Percentiles rank a stretch among this genome's conserved stretches.
These are phyloP conservation scores for Hypoxylon perforatum DNA, from an alignment of 495 filamentous ascomycete genomes.

Conservation along the genomic window DNA sequence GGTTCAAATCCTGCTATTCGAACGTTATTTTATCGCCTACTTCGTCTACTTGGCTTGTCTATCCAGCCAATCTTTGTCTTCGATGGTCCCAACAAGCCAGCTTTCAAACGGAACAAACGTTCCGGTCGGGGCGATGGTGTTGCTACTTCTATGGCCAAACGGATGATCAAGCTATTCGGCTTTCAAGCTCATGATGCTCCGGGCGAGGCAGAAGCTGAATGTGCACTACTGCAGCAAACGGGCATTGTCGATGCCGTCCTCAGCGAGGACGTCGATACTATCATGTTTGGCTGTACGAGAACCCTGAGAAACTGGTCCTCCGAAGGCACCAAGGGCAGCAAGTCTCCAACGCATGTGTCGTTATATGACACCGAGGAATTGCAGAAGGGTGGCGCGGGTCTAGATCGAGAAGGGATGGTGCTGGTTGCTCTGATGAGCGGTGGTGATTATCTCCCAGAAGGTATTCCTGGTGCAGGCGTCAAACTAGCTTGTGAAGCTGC, in stretches of 20 bases:
- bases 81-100: slow-evolving; percentile 89
- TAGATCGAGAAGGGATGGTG: slow-evolving; percentile 91
- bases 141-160: slow-evolving; percentile 73
- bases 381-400: slow-evolving; percentile 62
- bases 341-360: slow-evolving; percentile 86
- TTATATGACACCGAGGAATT: slow-evolving; percentile 70
- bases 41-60: slow-evolving; percentile 80
- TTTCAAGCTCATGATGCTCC: slow-evolving; percentile 89
- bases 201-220: slow-evolving; percentile 97
- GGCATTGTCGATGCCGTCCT: slow-evolving; percentile 95
- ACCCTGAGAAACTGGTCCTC: slow-evolving; percentile 87
- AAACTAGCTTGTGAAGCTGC: slow-evolving; percentile 92
- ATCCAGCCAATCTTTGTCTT: slow-evolving; percentile 96
- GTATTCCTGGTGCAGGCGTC: slow-evolving; percentile 86
- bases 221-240: slow-evolving; percentile 82
- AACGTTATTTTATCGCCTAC: slow-evolving; percentile 90
- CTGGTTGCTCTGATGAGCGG: slow-evolving; percentile 95
- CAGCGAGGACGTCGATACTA: slow-evolving; percentile 96
- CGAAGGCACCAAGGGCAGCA: slow-evolving; percentile 69
- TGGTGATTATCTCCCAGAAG: slow-evolving; percentile 92
- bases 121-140: slow-evolving; percentile 61
- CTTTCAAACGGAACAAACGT: slow-evolving; percentile 86
- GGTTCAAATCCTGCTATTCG: slow-evolving; percentile 91
- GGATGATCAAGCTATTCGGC: slow-evolving; percentile 84
- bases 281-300: slow-evolving; percentile 92